A percentile compares a stretch with the other conserved stretches of the same genome.
phyloP scores from a whole-genome alignment of 2,329 filamentous ascomycete genomes.

The Sclerotinia minor region DNA sequence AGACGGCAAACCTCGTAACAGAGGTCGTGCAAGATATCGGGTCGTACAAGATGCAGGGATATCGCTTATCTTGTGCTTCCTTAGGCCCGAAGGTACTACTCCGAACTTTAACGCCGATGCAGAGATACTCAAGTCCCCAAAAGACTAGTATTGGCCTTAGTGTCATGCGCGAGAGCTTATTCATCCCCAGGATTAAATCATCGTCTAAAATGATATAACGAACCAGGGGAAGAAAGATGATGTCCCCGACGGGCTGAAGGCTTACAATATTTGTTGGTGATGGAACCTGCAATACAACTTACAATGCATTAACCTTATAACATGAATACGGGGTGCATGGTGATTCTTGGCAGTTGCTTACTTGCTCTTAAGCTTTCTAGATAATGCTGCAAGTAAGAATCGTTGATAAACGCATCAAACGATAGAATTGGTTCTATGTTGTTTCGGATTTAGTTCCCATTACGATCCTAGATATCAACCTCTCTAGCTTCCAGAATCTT shows the following conservation, averaged over 20 bases:
- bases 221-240: neutral
- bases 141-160: too few relatives aligned
- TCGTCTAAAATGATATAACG: neutral
- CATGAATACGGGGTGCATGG: neutral
- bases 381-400: neutral
- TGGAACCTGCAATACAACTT: neutral
- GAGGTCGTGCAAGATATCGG: too few relatives aligned
- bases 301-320: neutral
- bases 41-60: too few relatives aligned
- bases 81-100: too few relatives aligned
- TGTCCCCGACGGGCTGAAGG: neutral
- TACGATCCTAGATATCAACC: neutral
- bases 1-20: too few relatives aligned
- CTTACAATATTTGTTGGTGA: neutral
- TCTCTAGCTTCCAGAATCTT: neutral
- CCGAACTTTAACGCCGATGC: too few relatives aligned
- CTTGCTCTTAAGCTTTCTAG: neutral
- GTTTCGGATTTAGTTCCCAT: neutral
- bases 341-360: too few relatives aligned
- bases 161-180: too few relatives aligned
- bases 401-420: neutral
- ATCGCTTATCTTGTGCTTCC: too few relatives aligned
- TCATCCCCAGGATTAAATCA: neutral
- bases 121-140: too few relatives aligned
- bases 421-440: neutral